Conservation (phyloP, 805 yeast species). For the Schizosaccharomyces lindneri region DNA sequence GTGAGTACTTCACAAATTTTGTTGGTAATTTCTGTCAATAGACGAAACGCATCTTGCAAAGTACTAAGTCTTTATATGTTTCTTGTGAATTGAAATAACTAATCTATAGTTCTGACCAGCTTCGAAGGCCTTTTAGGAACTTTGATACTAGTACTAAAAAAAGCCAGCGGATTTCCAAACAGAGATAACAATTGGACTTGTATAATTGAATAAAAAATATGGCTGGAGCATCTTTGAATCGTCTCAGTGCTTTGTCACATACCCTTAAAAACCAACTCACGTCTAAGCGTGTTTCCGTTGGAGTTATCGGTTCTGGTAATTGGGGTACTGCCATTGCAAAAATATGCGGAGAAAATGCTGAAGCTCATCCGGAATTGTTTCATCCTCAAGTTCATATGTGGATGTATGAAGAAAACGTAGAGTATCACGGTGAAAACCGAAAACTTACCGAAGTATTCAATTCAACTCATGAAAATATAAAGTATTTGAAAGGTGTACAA, state of each 20-base stretch:
- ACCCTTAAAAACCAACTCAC: not conserved
- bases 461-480: constrained; percentile 74
- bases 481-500: constrained; percentile 69
- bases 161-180: too few species aligned
- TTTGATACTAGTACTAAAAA: too few species aligned
- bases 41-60: too few species aligned
- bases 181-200: too few species aligned
- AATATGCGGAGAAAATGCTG: constrained; percentile 72
- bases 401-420: constrained; percentile 66
- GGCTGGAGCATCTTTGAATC: not conserved
- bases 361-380: constrained; percentile 47
- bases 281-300: constrained; percentile 13
- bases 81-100: too few species aligned
- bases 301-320: constrained; percentile 88
- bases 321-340: constrained; percentile 97
- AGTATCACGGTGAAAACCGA: constrained; percentile 29
- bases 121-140: too few species aligned
- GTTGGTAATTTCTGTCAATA: too few species aligned
- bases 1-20: too few species aligned
- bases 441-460: constrained; percentile 68
- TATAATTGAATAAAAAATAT: not conserved
- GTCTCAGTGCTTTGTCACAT: not conserved
- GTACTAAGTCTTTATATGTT: too few species aligned
- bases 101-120: too few species aligned
- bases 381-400: constrained; percentile 69